These are phyloP conservation scores for Xylaria sp. DNA, from an alignment of 2,329 filamentous ascomycete genomes.

Conservation along the genomic window DNA sequence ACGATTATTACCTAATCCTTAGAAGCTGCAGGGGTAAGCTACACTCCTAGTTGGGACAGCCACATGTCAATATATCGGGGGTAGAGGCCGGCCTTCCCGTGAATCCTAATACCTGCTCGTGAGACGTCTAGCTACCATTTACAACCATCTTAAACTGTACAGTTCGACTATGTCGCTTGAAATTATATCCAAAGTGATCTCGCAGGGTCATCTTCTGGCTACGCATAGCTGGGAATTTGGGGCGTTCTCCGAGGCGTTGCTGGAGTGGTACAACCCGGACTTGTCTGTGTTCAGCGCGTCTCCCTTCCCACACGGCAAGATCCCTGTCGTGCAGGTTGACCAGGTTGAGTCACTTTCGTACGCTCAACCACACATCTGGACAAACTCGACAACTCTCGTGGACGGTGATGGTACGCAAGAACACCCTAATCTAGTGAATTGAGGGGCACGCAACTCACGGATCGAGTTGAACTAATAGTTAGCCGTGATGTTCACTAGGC, in stretches of 20 bases:
- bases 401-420: conserved; percentile 42
- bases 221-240: conserved; percentile 48
- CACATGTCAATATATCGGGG: background rate
- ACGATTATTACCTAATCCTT: background rate
- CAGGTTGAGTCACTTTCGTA: conserved; percentile 43
- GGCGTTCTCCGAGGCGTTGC: conserved; percentile 43
- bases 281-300: conserved; percentile 43
- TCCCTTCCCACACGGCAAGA: conserved; percentile 51
- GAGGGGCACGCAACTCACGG: conserved; percentile 1
- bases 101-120: background rate
- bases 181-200: conserved; percentile 43
- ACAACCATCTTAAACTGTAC: background rate
- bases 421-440: background rate
- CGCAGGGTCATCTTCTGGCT: conserved; percentile 43
- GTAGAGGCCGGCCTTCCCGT: background rate
- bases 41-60: background rate
- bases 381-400: conserved; percentile 41
- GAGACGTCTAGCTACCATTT: background rate
- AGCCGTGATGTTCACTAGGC: conserved; percentile 38
- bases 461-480: conserved; percentile 19
- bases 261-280: conserved; percentile 45
- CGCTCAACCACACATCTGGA: conserved; percentile 42
- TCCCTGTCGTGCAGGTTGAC: conserved; percentile 50
- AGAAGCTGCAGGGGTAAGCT: background rate
- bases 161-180: conserved; percentile 33